These are phyloP conservation scores for Fusarium chuoi DNA, from an alignment of 2,329 filamentous ascomycete genomes.

Conservation along the genomic window DNA sequence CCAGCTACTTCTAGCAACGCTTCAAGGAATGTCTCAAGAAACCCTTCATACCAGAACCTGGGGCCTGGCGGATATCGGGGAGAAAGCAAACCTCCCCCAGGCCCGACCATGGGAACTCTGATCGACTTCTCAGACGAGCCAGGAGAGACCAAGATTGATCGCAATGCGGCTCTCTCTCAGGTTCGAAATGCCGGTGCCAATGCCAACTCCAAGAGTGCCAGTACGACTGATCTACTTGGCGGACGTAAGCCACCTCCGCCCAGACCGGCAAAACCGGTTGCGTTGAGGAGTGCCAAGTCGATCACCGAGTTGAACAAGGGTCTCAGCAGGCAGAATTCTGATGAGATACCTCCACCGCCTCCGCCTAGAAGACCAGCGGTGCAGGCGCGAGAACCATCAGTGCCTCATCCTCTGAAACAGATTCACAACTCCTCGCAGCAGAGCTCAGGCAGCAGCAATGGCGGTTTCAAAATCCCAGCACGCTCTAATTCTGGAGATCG, in stretches of 20 bases:
- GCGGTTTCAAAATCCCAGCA: slow-evolving; percentile 23
- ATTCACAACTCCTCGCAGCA: slow-evolving; percentile 55
- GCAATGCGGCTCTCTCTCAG: slow-evolving; percentile 48
- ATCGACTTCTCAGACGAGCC: slow-evolving; percentile 70
- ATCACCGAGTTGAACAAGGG: slow-evolving; percentile 42
- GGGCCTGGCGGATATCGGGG: slow-evolving; percentile 23
- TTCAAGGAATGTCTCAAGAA: slow-evolving; percentile 25
- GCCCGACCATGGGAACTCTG: slow-evolving; percentile 64
- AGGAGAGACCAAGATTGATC: slow-evolving; percentile 49
- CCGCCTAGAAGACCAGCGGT: slow-evolving; percentile 49
- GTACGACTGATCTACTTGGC: slow-evolving; percentile 45
- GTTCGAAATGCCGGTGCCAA: slow-evolving; percentile 37
- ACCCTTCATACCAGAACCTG: slow-evolving; percentile 43
- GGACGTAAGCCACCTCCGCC: slow-evolving; percentile 59
- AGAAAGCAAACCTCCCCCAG: slow-evolving; percentile 44
- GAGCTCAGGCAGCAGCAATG: slow-evolving; percentile 36
- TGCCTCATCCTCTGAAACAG: slow-evolving; percentile 54
- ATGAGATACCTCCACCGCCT: slow-evolving; percentile 47
- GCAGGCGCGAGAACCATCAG: slow-evolving; percentile 28
- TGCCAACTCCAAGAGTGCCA: slow-evolving; percentile 33
- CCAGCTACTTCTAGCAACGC: slow-evolving; percentile 44
- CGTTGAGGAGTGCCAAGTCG: slow-evolving; percentile 60
- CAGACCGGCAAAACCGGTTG: slow-evolving; percentile 66
- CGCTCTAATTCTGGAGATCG: slow-evolving; percentile 31
- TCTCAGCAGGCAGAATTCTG: slow-evolving; percentile 29